Conservation (phyloP, 805 yeast species). For the Kluyveromyces dobzhanskii region DNA sequence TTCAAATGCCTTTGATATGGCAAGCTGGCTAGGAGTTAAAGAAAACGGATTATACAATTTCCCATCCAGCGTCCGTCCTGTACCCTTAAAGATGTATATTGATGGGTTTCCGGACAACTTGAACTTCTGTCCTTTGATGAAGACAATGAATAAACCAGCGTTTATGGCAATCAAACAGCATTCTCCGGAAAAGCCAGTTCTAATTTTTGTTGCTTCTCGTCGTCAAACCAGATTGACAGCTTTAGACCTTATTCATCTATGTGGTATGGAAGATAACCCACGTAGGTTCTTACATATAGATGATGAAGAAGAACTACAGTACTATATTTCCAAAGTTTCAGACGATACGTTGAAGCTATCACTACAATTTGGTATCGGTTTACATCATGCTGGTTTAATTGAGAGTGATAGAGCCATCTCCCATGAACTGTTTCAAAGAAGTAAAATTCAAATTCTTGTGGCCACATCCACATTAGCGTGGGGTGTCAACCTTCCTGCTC, state of each 20-base stretch:
- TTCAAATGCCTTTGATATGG: slow-evolving; percentile 87
- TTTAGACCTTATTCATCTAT: slow-evolving; percentile 58
- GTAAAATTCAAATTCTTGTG: slow-evolving; percentile 80
- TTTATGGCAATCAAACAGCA: slow-evolving; percentile 89
- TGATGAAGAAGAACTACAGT: slow-evolving; percentile 70
- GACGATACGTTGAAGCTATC: slow-evolving; percentile 77
- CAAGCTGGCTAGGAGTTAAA: slow-evolving; percentile 86
- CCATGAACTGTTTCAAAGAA: slow-evolving; percentile 75
- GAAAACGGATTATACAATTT: slow-evolving; percentile 89
- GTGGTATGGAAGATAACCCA: slow-evolving; percentile 50
- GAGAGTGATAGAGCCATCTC: slow-evolving; percentile 82
- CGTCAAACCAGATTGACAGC: slow-evolving; percentile 89
- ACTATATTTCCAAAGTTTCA: slow-evolving; percentile 73
- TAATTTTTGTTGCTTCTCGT: slow-evolving; percentile 94
- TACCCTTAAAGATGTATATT: slow-evolving; percentile 83
- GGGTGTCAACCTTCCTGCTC: slow-evolving; percentile 99
- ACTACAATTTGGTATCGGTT: slow-evolving; percentile 75
- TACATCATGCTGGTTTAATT: slow-evolving; percentile 96
- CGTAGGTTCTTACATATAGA: slow-evolving; percentile 63
- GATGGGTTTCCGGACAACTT: slow-evolving; percentile 79
- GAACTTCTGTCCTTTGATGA: slow-evolving; percentile 68
- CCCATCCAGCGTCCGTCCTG: slow-evolving; percentile 88
- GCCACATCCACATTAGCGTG: slow-evolving; percentile 98
- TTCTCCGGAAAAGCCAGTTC: slow-evolving; percentile 86
- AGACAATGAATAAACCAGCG: slow-evolving; percentile 67